Evolutionary conservation across 257 asterid species (phyloP).

Genomic region (Nicotiana noctiflora): DNA sequence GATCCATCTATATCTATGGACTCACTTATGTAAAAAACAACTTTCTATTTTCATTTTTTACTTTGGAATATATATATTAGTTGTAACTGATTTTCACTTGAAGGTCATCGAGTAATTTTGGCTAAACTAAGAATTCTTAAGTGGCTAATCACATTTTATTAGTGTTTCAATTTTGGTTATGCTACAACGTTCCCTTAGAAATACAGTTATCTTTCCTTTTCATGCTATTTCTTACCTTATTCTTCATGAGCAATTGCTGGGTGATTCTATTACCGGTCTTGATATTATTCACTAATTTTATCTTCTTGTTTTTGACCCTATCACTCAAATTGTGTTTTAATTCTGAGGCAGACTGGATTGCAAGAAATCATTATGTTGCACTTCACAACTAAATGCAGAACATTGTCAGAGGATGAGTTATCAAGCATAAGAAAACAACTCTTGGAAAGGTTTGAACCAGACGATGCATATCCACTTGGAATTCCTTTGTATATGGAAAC

Average conservation of each 20-base stretch:
- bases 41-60: neutral
- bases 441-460: conserved; percentile 33
- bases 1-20: neutral
- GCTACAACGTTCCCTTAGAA: no score
- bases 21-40: neutral
- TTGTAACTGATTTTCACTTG: neutral
- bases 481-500: conserved; percentile 44
- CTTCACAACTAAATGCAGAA: no score
- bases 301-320: neutral
- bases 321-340: neutral
- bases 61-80: neutral
- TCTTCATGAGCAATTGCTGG: no score
- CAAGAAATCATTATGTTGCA: no score
- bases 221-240: no score
- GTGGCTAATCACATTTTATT: neutral
- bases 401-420: conserved; percentile 45
- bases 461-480: conserved; percentile 39
- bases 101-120: neutral
- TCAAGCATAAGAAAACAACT: conserved; percentile 27
- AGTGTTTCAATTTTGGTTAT: no score
- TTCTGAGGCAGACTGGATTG: no score
- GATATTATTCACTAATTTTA: no score
- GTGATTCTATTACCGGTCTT: no score
- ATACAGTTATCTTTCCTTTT: no score
- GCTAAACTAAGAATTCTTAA: no score